phyloP scores from a whole-genome alignment of 495 filamentous ascomycete species.

The Neurospora discreta region DNA sequence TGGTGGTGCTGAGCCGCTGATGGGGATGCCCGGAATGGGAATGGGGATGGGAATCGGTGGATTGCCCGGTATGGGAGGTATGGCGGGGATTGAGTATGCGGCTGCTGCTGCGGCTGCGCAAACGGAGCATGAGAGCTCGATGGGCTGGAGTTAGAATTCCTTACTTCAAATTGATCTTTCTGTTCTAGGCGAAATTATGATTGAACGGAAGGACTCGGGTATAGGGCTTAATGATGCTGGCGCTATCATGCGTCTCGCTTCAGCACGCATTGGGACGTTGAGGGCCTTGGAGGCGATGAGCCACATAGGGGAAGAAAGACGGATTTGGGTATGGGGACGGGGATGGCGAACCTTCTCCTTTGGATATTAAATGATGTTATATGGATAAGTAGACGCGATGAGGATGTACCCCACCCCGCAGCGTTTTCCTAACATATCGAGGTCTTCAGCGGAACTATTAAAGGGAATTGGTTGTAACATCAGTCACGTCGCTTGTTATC shows the following conservation, averaged over 20 bases:
- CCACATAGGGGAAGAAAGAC: neutral
- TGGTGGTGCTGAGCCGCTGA: slow-evolving; percentile 1
- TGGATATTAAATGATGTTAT: neutral
- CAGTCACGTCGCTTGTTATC: neutral
- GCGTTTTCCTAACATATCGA: neutral
- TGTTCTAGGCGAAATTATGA: neutral
- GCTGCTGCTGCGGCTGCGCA: neutral
- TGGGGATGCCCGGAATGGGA: neutral
- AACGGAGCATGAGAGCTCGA: neutral
- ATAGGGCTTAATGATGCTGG: neutral
- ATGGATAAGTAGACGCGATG: neutral
- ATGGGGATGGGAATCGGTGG: neutral
- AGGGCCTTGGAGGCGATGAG: neutral
- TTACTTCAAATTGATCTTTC: neutral
- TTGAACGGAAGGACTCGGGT: neutral
- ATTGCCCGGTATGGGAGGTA: neutral
- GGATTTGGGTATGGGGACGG: neutral
- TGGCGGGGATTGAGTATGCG: neutral
- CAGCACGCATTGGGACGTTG: neutral
- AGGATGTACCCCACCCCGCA: neutral
- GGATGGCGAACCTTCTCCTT: neutral
- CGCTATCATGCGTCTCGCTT: neutral
- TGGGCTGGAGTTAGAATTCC: neutral
- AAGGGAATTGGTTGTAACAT: neutral
- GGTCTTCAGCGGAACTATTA: neutral